Base-by-base conservation (phyloP, 306 rosid species). In the Astragalus glycyphyllos region DNA sequence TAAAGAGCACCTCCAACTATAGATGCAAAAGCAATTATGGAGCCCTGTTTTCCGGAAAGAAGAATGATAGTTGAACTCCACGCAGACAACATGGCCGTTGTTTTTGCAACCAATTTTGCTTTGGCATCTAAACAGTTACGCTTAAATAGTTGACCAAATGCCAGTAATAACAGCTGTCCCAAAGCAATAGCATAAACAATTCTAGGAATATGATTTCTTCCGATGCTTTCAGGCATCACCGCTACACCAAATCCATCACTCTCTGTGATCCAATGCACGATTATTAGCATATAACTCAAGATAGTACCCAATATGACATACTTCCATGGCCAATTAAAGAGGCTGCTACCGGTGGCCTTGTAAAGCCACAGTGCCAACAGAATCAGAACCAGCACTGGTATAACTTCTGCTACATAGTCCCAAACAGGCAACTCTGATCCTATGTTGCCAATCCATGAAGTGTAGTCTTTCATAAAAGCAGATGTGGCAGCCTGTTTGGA, bases 21-120 rank as follows among this genome's bases (percentile, higher is more conserved):
- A 67, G 91, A 86, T 49, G 86, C 90, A 32, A 89, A 69, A 56
- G 92, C 96, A 72, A 90, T 26, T 2, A 20, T 20, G 71, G 98
- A 83, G 61, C 98, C 98, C 80, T 94, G 98, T 76, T 86, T 90
- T 71, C 98, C 97, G 6, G 90, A 85, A 56, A 94, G 92, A 80
- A 94, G 86, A 58, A 94, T 88, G 80, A 88, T 35, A 47, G 88
- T 80, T 44, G 98, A 80, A 82, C 98, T 90, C 82, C 92, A 90
- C 1, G 86, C 82, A 59, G 95, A 86, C 78, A 90, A 56, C 74
- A 83, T 68, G 80, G 95, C 88, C n/a, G 71, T 76, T 51, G 94
- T 67, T 83, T 89, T 90, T 49, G 63, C 64, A 66, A 68, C 72
- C 66, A 94, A 72, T 38, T 11, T 77, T 65, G 74, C 71, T 76